Conservation (phyloP, 2,329 filamentous ascomycete species). For the Parafenestella ontariensis region DNA sequence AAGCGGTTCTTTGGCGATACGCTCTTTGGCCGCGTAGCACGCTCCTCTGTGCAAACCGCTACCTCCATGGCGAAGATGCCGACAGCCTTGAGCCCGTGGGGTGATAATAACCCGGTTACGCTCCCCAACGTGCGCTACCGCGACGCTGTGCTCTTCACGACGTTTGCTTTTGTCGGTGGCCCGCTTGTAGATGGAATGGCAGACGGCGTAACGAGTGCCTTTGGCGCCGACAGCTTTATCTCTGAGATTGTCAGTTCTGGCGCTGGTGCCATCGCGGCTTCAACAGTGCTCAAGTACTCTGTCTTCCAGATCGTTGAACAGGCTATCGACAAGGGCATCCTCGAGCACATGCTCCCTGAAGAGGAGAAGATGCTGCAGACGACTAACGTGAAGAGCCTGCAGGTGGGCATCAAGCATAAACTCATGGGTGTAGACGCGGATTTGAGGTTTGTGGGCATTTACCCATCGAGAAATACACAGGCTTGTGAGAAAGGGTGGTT, state of each 20-base stretch:
- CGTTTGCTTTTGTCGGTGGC: constrained; percentile 46
- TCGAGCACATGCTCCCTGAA: constrained; percentile 49
- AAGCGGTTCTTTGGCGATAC: constrained; percentile 49
- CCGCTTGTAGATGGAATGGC: constrained; percentile 43
- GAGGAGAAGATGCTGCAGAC: constrained; percentile 50
- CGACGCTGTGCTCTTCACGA: constrained; percentile 48
- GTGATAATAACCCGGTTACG: constrained; percentile 50
- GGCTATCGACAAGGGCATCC: constrained; percentile 48
- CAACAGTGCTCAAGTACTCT: constrained; percentile 41
- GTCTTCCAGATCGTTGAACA: constrained; percentile 51
- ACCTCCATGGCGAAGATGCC: constrained; percentile 46
- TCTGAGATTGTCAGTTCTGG: constrained; percentile 42
- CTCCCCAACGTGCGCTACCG: constrained; percentile 50
- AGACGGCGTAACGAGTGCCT: constrained; percentile 34
- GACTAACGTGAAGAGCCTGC: constrained; percentile 45
- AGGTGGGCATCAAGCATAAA: constrained; percentile 50
- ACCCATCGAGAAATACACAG: constrained; percentile 28
- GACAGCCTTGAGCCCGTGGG: constrained; percentile 45
- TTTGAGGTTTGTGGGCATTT: constrained; percentile 39
- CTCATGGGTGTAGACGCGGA: constrained; percentile 51
- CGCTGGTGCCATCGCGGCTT: constrained; percentile 36
- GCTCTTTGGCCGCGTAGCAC: constrained; percentile 45
- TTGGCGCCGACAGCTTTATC: constrained; percentile 47
- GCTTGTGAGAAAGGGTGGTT: constrained; percentile 50
- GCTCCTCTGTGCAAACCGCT: constrained; percentile 43